phyloP scores from a whole-genome alignment of 148 eudicot species.

The Arbutus unedo region DNA sequence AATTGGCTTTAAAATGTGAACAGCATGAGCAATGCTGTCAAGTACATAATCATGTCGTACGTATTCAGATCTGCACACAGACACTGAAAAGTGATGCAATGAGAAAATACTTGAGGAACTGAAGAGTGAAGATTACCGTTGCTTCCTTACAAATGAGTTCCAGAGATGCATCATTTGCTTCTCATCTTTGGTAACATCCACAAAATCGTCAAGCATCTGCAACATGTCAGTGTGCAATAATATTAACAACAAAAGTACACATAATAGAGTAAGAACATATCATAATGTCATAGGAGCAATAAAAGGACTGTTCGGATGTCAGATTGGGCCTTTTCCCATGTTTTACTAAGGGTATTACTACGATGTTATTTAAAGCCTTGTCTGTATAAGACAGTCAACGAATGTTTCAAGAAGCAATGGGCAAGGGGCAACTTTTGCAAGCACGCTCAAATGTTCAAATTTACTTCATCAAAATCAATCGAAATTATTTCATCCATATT shows the following conservation, averaged over 20 bases:
- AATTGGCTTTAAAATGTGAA: not conserved
- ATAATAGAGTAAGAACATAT: not conserved
- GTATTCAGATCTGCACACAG: not conserved
- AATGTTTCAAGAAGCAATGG: not conserved
- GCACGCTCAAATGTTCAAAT: not conserved
- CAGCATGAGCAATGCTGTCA: not conserved
- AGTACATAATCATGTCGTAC: conserved; percentile 6
- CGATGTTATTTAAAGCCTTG: not conserved
- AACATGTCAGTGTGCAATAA: conserved; percentile 15
- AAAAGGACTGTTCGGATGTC: not conserved
- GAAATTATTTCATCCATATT: not conserved
- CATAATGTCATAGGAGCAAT: not conserved
- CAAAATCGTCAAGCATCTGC: conserved; percentile 98
- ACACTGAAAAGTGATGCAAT: not conserved
- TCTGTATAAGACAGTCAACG: not conserved
- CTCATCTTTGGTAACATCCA: conserved; percentile 90
- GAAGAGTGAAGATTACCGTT: conserved; percentile 47
- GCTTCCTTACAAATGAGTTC: conserved; percentile 96
- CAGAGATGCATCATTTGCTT: conserved; percentile 97
- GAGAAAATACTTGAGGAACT: not conserved
- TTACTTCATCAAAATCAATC: not conserved
- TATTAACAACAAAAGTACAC: conserved; percentile 1
- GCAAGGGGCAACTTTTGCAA: not conserved
- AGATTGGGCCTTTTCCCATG: not conserved
- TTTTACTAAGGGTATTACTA: not conserved